These are phyloP conservation scores for Amanita pseudoporphyria DNA, from an alignment of 768 basidiomycete genomes.

Conservation along the genomic window DNA sequence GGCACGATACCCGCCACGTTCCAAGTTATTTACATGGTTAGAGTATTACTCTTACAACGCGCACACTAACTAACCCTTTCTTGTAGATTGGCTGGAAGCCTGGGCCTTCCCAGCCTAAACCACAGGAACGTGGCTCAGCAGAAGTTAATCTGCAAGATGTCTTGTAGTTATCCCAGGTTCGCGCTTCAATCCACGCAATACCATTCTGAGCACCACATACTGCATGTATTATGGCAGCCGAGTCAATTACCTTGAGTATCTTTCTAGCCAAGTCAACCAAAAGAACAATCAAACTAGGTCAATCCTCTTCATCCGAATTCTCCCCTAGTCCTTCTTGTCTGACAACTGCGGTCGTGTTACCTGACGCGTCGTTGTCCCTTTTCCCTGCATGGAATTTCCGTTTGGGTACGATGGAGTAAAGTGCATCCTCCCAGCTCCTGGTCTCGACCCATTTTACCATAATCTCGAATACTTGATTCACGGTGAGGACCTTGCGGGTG, in stretches of 20 bases:
- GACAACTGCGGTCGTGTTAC: slow-evolving; percentile 11
- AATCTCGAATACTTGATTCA: slow-evolving; percentile 95
- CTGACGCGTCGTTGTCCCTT: slow-evolving; percentile 11
- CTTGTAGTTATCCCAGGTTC: slow-evolving; percentile 15
- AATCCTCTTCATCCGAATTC: not conserved
- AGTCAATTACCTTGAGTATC: no score
- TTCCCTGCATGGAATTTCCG: slow-evolving; percentile 66
- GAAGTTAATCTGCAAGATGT: slow-evolving; percentile 34
- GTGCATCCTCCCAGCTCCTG: slow-evolving; percentile 76
- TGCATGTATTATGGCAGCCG: no score
- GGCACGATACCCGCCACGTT: slow-evolving; percentile 90
- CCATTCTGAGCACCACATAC: no score
- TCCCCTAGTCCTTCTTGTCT: slow-evolving; percentile 10
- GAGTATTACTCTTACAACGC: slow-evolving; percentile 12
- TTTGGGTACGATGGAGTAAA: slow-evolving; percentile 85
- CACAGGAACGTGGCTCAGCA: slow-evolving; percentile 35
- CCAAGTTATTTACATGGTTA: slow-evolving; percentile 89
- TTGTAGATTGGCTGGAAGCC: slow-evolving; percentile 39
- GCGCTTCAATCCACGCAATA: no score
- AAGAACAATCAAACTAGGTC: no score
- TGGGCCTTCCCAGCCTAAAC: slow-evolving; percentile 31
- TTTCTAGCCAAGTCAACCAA: no score
- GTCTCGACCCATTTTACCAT: slow-evolving; percentile 83
- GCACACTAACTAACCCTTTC: slow-evolving; percentile 1
- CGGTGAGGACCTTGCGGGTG: slow-evolving; percentile 92